Base-by-base conservation (phyloP, 352 stramenopile genomes). In the Phytophthora pini region DNA sequence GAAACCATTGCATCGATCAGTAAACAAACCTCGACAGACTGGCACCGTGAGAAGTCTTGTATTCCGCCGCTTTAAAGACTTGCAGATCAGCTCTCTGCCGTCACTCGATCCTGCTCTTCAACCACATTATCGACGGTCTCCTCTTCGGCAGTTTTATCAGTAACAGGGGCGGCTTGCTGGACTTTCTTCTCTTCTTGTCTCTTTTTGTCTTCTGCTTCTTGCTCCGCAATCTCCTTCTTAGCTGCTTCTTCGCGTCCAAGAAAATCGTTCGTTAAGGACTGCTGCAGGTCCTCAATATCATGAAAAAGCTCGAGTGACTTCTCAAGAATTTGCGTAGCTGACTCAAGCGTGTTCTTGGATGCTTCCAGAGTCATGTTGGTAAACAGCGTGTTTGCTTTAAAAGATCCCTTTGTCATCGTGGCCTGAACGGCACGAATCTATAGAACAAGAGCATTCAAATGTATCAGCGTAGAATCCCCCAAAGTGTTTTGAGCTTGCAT, bases 241-340 rank as follows among this genome's bases (percentile, higher is more conserved):
- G 71, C 67, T 9, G 46, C 27, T 56, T 79, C 70, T 68, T 79
- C 36, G 58, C 61, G 52, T 60, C 44, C 54, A 13, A 65, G 46
- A 46, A 70, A 68, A 38, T 74, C 40, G 46, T 68, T 63, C 6
- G 40, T 73, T 36, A 58, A 66, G 11, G n/a, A 62, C 38, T 15
- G 55, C 47, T 84, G 74, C 36, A 82, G 43, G 5, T 68, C 32
- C 51, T 92, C 82, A 22, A 91, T 71, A 1, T 79, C 68, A 15
- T 77, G 58, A 11, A 93, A 70, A 15, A 90, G 56, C 45, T 82
- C 74, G 1, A 93, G 59, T 8, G 82, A 81, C 43, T 77, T 82
- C 44, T 90, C 74, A 32, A 93, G 64, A 9, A 91, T 72, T n/a
- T 70, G 61, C 13, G 73, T 77, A 2, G 82, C 73, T 24, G 82